Conservation (phyloP, 1,284 basidiomycete species). For the Ceratobasidium sp. region DNA sequence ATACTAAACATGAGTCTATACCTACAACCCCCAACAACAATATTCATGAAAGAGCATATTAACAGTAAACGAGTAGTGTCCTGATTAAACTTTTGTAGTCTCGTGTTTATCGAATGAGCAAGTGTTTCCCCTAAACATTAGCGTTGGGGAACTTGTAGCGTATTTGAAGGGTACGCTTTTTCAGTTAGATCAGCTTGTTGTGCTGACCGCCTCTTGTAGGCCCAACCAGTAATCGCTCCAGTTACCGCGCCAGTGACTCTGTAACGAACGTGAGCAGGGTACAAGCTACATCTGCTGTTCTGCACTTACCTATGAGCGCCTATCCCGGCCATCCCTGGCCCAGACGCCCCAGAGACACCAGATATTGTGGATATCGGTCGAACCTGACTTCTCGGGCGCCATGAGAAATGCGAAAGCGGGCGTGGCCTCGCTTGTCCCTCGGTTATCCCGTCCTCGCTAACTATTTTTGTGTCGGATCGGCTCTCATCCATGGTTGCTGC, state of each 20-base stretch:
- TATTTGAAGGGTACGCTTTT: neutral
- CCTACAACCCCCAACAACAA: neutral
- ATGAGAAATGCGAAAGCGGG: constrained; percentile 18
- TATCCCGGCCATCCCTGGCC: constrained; percentile 23
- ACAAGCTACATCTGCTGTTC: neutral
- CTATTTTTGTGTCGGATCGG: constrained; percentile 2
- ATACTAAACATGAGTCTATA: neutral
- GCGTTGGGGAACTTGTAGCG: constrained; percentile 7
- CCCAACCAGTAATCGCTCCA: neutral
- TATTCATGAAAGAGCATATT: neutral
- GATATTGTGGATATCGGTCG: constrained; percentile 13
- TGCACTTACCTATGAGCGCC: constrained; percentile 15
- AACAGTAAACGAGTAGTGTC: neutral
- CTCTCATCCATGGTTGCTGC: constrained; percentile 18
- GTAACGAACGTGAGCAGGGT: neutral
- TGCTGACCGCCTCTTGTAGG: constrained; percentile 14
- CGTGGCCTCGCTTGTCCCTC: neutral
- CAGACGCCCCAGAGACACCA: constrained; percentile 1
- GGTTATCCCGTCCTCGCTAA: neutral
- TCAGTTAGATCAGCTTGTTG: constrained; percentile 12
- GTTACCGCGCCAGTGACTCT: constrained; percentile 6
- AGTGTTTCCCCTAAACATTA: neutral
- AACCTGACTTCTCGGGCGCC: neutral
- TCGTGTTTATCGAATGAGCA: neutral
- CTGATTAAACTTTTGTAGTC: neutral